phyloP scores from a whole-genome alignment of 2,329 filamentous ascomycete genomes.

The Stemphylium beticola region DNA sequence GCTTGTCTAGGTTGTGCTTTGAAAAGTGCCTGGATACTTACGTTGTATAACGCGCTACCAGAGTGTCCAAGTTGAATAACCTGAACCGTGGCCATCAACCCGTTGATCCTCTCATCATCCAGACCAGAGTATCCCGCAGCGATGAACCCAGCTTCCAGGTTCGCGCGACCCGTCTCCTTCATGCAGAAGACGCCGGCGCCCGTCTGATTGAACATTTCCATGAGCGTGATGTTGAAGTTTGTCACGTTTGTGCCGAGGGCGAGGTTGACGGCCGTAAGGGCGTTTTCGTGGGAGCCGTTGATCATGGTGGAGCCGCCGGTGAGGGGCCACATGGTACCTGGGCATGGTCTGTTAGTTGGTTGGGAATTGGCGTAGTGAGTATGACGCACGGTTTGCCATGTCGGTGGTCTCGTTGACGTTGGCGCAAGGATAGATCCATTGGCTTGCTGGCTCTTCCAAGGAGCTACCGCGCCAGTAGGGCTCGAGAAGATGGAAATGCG shows the following conservation, averaged over 20 bases:
- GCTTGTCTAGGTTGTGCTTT: background rate
- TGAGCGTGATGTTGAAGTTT: slow-evolving; percentile 54
- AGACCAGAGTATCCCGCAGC: slow-evolving; percentile 30
- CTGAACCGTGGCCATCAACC: slow-evolving; percentile 53
- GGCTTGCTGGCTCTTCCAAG: slow-evolving; percentile 44
- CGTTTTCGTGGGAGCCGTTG: slow-evolving; percentile 51
- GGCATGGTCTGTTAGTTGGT: background rate
- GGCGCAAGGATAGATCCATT: slow-evolving; percentile 52
- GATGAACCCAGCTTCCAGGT: slow-evolving; percentile 33
- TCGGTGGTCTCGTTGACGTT: slow-evolving; percentile 49
- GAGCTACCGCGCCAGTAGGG: slow-evolving; percentile 54
- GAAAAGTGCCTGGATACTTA: slow-evolving; percentile 19
- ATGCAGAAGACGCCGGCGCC: slow-evolving; percentile 57
- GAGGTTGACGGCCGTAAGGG: slow-evolving; percentile 57
- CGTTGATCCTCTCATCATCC: slow-evolving; percentile 38
- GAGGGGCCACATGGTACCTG: slow-evolving; percentile 50
- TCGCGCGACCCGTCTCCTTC: slow-evolving; percentile 41
- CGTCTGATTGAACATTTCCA: slow-evolving; percentile 56
- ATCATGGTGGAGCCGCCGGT: slow-evolving; percentile 53
- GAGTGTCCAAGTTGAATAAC: slow-evolving; percentile 52
- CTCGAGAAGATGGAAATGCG: slow-evolving; percentile 53
- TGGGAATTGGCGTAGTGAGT: background rate
- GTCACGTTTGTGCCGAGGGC: slow-evolving; percentile 52
- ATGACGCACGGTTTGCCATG: slow-evolving; percentile 49
- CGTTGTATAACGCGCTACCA: slow-evolving; percentile 54